Evolutionary conservation across 352 stramenopile species (phyloP), one percentile per base, ranked within the genome.

Genomic region (Aphanomyces invadans): DNA sequence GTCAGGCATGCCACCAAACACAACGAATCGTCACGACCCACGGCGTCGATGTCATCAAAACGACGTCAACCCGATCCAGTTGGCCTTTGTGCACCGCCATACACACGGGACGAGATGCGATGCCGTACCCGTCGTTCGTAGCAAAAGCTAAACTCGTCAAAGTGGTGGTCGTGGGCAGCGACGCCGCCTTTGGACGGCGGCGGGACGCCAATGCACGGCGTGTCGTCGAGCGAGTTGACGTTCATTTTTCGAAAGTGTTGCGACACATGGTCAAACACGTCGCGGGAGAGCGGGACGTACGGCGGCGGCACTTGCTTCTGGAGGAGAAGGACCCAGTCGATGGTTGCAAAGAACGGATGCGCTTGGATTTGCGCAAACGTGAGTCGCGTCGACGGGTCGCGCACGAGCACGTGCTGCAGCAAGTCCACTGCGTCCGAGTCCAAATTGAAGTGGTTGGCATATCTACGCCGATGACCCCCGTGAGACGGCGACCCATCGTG

Each of bases 181-280:
- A n/a, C 26, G 71, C 79, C 31, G 31, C 62, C 26, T 52, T 63
- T 11, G 68, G 29, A 25, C 42, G 74, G 63, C 5, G 77, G 71
- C 52, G 89, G 89, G 48, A 76, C 81, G 46, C 82, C 77, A 46
- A 67, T 83, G 83, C 42, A 85, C 67, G 62, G 72, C 71, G 71
- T 91, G 81, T 53, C 74, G 77, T 48, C 73, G 70, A 42, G 90
- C 80, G 42, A 81, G 53, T 87, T 80, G 31, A 95, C 79, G 31
- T 92, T 92, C 86, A 95, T 95, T 73, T 92, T 92, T 42, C 78
- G 78, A 73, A 95, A 95, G 45, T 95, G 86, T 52, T 90, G 83
- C 70, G 92, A 83, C 45, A 95, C 86, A 65, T 95, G 92, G 49
- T 89, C 80, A 85, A 95, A 92, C 17, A 92, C 56, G 52, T 95